Conservation (phyloP, 352 stramenopile species). For the Globisporangium polare region DNA sequence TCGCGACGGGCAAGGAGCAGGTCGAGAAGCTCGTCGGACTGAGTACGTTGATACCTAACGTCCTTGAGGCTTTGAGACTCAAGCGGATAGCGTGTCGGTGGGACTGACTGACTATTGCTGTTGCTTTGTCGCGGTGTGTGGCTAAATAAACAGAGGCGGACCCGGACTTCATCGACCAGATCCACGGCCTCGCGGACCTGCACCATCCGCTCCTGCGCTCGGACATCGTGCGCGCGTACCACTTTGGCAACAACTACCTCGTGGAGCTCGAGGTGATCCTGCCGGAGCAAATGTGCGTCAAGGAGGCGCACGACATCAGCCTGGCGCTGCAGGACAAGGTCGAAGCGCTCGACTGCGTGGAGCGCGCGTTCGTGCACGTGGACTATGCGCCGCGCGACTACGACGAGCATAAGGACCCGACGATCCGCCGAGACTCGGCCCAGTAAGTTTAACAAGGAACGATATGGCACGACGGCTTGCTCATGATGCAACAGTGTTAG, state of each 20-base stretch:
- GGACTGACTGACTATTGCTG: neutral
- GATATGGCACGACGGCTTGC: neutral
- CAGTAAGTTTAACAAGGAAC: too few species aligned
- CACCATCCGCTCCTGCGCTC: slow-evolving; percentile 89
- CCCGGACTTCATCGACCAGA: slow-evolving; percentile 92
- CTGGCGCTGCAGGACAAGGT: slow-evolving; percentile 96
- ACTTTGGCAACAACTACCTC: slow-evolving; percentile 97
- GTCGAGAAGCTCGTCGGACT: slow-evolving; percentile 89
- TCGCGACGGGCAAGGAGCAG: slow-evolving; percentile 94
- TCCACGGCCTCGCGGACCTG: slow-evolving; percentile 83
- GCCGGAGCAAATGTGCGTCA: slow-evolving; percentile 89
- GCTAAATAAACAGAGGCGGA: slow-evolving; percentile 62
- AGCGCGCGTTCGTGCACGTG: slow-evolving; percentile 97
- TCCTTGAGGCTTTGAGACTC: too few species aligned
- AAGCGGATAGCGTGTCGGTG: neutral
- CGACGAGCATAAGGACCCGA: slow-evolving; percentile 88
- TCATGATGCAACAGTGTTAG: too few species aligned
- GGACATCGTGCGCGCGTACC: slow-evolving; percentile 93
- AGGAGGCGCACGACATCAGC: slow-evolving; percentile 95
- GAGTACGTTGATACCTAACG: slow-evolving; percentile 65
- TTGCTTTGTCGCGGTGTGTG: neutral
- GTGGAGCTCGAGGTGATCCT: slow-evolving; percentile 84
- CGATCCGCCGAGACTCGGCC: slow-evolving; percentile 36
- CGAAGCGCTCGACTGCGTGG: slow-evolving; percentile 93
- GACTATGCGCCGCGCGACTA: slow-evolving; percentile 92